Evolutionary conservation across 345 rosid species (phyloP), one percentile per base, ranked within the genome.

Genomic region (Boechera stricta): DNA sequence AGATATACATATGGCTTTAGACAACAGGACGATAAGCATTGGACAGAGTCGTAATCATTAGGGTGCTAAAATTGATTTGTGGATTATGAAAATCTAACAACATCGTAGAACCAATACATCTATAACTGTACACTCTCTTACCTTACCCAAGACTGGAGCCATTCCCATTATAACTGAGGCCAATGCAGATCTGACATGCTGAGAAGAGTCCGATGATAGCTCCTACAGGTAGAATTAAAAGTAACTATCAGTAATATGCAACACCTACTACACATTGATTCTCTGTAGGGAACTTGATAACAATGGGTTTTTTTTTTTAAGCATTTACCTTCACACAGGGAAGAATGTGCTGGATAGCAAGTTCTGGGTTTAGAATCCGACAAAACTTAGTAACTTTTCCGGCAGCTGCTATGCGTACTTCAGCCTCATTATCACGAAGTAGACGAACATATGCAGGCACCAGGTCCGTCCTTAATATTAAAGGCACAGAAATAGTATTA

Each of bases 151-250:
- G 60, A 92, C 92, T 35, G 98, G 97, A 69, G 99, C 97, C 98
- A 95, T 92, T 64, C 99, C 99, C 97, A 92, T 94, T 78, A 94
- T 92, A 71, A 94, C 98, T 6, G 98, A 94, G 73, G 98, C 98
- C 85, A 94, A 84, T 66, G 97, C 98, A 64, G 98, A 94, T 35
- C 98, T 95, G 39, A 94, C 98, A 72, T 94, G 99, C 76, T 95
- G 99, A 32, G 98, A 95, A 73, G 98, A 90, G 87, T 95, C 99
- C 2, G 98, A 86, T 10, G 99, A 92, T 69, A 95, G 78, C 74
- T 95, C 98, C 99, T 95, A 78, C 74, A 75, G 7, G 66, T 18
- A 21, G n/a, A 1, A 47, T 65, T 31, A 10, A 49, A 21, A 70
- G 13, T 8, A 45, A 35, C 28, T 56, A 54, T 77, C 10, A 77